phyloP scores from a whole-genome alignment of 75 land plant genomes.

The Selaginella moellendorffii region DNA sequence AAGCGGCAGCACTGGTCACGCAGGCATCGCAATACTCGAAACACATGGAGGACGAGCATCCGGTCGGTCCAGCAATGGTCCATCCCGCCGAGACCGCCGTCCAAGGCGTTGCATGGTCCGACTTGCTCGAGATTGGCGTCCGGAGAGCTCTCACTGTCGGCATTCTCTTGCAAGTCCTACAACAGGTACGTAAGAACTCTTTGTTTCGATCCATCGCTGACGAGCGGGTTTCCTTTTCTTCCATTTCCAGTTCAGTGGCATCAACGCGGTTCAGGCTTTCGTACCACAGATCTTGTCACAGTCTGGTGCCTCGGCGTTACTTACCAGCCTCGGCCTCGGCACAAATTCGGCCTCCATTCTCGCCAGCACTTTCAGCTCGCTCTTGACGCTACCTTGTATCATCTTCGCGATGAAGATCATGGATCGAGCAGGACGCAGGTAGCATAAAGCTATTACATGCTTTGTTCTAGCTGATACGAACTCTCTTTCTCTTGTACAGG shows the following conservation, averaged over 20 bases:
- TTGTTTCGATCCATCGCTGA: background rate
- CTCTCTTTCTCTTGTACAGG: conserved; percentile 10
- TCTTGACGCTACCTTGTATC: conserved; percentile 5
- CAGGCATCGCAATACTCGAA: background rate
- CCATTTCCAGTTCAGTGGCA: background rate
- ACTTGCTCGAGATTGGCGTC: background rate
- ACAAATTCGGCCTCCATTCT: background rate
- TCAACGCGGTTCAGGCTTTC: background rate
- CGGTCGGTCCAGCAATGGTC: conserved; percentile 1
- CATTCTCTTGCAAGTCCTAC: background rate
- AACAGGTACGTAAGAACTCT: background rate
- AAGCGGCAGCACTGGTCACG: conserved; percentile 1
- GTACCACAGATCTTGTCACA: conserved; percentile 4
- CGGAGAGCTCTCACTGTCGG: background rate
- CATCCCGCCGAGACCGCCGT: conserved; percentile 9
- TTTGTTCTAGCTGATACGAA: background rate
- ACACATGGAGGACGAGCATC: background rate
- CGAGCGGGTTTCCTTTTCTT: background rate
- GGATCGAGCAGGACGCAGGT: background rate
- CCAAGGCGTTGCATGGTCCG: background rate
- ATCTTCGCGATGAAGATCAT: background rate
- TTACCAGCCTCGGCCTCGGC: background rate
- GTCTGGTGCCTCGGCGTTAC: background rate
- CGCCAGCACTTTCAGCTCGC: background rate
- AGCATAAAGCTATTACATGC: background rate